Percentiles rank a stretch among this genome's conserved stretches.
phyloP scores from a whole-genome alignment of 140 eudicot species.

The Ambrosia hybrid region DNA sequence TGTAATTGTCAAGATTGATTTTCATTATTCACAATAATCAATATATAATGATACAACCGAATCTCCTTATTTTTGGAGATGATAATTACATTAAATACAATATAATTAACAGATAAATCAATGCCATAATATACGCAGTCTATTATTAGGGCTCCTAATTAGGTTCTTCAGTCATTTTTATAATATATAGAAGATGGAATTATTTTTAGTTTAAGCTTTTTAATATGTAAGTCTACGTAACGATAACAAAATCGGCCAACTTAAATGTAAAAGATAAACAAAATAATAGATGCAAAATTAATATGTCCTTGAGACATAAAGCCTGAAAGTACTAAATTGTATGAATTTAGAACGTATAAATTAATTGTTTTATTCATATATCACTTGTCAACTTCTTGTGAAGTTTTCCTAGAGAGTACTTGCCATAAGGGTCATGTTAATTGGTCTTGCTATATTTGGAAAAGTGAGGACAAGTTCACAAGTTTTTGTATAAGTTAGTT shows the following conservation, averaged over 20 bases:
- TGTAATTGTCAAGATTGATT: no score
- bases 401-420: conserved; percentile 26
- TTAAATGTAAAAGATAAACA: not conserved
- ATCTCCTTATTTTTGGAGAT: no score
- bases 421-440: conserved; percentile 27
- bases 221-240: no score
- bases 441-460: conserved; percentile 24
- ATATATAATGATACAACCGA: no score
- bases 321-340: conserved; percentile 18
- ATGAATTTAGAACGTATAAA: conserved; percentile 27
- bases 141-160: no score
- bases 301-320: conserved; percentile 28
- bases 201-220: no score
- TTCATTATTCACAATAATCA: no score
- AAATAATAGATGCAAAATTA: not conserved
- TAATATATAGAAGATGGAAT: no score
- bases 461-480: conserved; percentile 7
- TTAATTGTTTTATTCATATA: conserved; percentile 18
- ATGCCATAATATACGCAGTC: no score
- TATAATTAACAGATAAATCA: no score
- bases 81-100: no score
- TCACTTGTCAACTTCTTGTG: conserved; percentile 38
- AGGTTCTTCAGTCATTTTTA: no score
- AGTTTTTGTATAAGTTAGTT: not conserved
- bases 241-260: not conserved